Conservation (phyloP, 1,284 basidiomycete species). For the Pseudozyma thailandica region DNA sequence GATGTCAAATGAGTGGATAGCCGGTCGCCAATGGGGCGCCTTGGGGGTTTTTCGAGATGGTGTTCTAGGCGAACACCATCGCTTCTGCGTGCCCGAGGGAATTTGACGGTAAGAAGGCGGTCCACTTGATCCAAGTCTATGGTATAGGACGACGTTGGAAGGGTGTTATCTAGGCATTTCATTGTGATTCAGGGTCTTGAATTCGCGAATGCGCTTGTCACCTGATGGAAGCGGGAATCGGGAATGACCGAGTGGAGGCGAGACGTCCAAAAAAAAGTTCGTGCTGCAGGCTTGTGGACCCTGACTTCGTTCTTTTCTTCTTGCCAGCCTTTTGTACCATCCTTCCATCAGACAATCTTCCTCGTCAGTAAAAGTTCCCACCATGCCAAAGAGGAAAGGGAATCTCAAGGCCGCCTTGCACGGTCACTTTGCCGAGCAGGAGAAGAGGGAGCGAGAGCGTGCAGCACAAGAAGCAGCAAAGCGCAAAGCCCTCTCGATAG, state of each 20-base stretch:
- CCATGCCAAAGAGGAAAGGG: constrained; percentile 58
- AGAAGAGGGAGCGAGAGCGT: constrained; percentile 29
- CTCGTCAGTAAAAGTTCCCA: neutral
- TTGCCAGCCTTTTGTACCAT: neutral
- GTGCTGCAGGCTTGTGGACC: constrained; percentile 1
- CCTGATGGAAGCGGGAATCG: neutral
- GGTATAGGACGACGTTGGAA: neutral
- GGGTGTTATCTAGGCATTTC: neutral
- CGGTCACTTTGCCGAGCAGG: constrained; percentile 44
- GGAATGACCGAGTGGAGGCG: constrained; percentile 1
- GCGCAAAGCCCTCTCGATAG: constrained; percentile 48
- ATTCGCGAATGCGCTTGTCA: neutral
- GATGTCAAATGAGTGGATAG: neutral
- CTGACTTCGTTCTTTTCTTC: neutral
- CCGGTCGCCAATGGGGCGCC: constrained; percentile 5
- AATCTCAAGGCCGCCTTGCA: constrained; percentile 49
- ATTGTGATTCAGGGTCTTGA: neutral
- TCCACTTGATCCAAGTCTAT: too few relatives aligned
- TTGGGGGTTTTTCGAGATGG: neutral
- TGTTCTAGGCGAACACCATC: neutral
- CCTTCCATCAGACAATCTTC: neutral
- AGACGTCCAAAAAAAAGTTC: neutral
- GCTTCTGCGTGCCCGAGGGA: too few relatives aligned
- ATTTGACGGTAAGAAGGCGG: too few relatives aligned
- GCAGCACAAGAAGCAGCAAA: constrained; percentile 48